Evolutionary conservation across 441 rosid species (phyloP).

Genomic region (Biscutella laevigata): DNA sequence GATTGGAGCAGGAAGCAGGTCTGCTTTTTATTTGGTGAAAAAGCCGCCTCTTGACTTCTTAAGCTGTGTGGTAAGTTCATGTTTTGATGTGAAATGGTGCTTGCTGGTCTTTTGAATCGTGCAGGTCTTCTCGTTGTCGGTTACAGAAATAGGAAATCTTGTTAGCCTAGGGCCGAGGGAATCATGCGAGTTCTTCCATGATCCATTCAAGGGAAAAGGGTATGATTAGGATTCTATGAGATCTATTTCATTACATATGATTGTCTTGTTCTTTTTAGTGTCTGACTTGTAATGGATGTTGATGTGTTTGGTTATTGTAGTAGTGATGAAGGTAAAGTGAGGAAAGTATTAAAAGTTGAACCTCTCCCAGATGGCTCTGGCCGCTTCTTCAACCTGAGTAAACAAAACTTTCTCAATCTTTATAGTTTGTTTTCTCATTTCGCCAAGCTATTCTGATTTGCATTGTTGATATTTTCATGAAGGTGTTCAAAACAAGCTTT

Average conservation of each 20-base stretch:
- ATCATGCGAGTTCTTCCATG: slow-evolving; percentile 85
- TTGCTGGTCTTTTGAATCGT: background rate
- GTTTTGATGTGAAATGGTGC: slow-evolving; percentile 4
- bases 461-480: slow-evolving; percentile 17
- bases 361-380: slow-evolving; percentile 95
- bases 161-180: slow-evolving; percentile 64
- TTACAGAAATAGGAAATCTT: slow-evolving; percentile 70
- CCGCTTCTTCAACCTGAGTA: slow-evolving; percentile 90
- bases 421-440: too few relatives aligned
- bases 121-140: slow-evolving; percentile 79
- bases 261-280: background rate
- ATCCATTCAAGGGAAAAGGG: slow-evolving; percentile 81
- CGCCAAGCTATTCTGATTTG: background rate
- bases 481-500: slow-evolving; percentile 85
- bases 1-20: slow-evolving; percentile 97
- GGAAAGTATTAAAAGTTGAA: slow-evolving; percentile 87
- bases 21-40: background rate
- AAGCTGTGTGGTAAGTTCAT: slow-evolving; percentile 8
- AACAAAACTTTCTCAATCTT: too few relatives aligned
- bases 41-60: background rate
- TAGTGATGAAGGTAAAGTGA: slow-evolving; percentile 88
- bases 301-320: slow-evolving; percentile 15
- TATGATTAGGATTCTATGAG: slow-evolving; percentile 19
- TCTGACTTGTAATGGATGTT: background rate
- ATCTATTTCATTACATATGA: background rate